These are phyloP conservation scores for Auricularia sp. DNA, from an alignment of 768 basidiomycete genomes.

Conservation along the genomic window DNA sequence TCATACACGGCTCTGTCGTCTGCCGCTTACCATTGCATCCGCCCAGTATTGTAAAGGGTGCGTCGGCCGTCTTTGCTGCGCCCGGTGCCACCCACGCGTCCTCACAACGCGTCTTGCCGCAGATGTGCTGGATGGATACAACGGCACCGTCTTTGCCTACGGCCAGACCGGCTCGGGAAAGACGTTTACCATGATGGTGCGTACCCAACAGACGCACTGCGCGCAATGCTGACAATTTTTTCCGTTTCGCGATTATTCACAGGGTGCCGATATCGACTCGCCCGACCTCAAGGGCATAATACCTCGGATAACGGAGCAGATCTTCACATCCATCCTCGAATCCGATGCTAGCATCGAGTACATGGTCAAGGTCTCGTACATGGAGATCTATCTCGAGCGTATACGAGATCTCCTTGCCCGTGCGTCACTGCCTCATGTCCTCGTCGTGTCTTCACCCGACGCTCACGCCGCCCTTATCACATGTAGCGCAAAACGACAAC, in stretches of 20 bases:
- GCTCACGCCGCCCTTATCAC: background rate
- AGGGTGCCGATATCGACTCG: constrained; percentile 97
- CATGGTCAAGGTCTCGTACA: constrained; percentile 97
- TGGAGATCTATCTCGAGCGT: constrained; percentile 98
- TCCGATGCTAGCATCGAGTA: constrained; percentile 95
- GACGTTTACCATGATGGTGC: constrained; percentile 97
- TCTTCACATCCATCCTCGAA: constrained; percentile 94
- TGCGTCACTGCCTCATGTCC: constrained; percentile 35
- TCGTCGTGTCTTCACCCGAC: background rate
- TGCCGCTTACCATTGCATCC: constrained; percentile 4
- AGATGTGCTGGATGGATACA: constrained; percentile 99
- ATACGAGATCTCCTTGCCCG: constrained; percentile 92
- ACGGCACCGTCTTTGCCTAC: constrained; percentile 88
- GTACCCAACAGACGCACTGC: constrained; percentile 7
- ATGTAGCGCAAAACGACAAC: constrained; percentile 88
- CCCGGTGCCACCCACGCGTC: constrained; percentile 5
- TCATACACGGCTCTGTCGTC: constrained; percentile 1
- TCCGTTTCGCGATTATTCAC: constrained; percentile 5
- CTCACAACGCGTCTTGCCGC: constrained; percentile 2
- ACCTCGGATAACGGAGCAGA: constrained; percentile 96
- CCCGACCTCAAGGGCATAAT: constrained; percentile 92
- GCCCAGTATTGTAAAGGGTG: constrained; percentile 81
- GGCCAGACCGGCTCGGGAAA: constrained; percentile 84
- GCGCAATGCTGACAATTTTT: background rate
- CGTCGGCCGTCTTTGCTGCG: constrained; percentile 7